Conservation (phyloP, 345 rosid species). For the Capsella bursapastoris region DNA sequence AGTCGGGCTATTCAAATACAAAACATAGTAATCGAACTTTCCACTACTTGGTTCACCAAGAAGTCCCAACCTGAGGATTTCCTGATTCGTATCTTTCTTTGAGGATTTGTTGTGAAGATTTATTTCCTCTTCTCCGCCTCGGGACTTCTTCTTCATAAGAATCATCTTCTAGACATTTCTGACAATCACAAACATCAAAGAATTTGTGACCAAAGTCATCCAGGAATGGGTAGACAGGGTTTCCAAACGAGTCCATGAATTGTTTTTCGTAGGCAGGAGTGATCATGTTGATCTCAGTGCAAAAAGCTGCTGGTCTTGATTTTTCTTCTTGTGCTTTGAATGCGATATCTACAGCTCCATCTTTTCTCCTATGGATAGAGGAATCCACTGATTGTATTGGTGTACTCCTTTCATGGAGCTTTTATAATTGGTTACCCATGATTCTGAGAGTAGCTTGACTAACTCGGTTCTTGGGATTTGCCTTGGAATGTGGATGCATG, state of each 20-base stretch:
- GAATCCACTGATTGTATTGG: neutral
- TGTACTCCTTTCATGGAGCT: neutral
- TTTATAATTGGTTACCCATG: neutral
- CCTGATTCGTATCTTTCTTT: no score
- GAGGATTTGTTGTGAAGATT: neutral
- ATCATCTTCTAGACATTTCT: neutral
- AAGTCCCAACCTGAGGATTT: neutral
- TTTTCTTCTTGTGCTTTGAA: neutral
- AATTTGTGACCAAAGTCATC: neutral
- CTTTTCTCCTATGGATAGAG: neutral
- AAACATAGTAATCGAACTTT: neutral
- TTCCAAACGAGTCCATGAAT: neutral
- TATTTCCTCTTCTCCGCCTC: neutral
- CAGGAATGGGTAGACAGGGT: neutral
- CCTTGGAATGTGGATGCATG: neutral
- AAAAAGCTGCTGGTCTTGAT: neutral
- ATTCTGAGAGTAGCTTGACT: no score
- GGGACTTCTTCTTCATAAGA: neutral
- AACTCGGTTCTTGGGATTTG: no score
- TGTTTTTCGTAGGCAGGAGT: no score
- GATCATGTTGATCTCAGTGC: neutral
- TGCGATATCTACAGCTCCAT: neutral
- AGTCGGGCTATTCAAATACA: neutral
- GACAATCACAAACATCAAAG: neutral
- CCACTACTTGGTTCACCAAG: neutral